Conservation (phyloP, 768 basidiomycete species). For the Amanita rimosa region DNA sequence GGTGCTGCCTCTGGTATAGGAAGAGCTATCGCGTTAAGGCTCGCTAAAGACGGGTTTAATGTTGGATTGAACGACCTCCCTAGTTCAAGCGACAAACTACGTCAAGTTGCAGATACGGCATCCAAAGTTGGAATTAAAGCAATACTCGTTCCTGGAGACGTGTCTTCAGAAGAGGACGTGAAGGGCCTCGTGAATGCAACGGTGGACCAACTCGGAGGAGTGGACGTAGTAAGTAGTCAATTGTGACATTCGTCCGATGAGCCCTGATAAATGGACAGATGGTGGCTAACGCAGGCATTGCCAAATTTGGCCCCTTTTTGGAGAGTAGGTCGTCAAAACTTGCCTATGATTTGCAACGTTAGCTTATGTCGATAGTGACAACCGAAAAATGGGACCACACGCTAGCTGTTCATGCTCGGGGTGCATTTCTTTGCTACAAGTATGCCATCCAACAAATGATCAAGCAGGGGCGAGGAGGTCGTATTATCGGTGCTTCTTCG, state of each 20-base stretch:
- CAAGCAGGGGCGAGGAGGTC: constrained; percentile 39
- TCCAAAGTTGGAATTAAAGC: constrained; percentile 15
- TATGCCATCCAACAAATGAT: constrained; percentile 52
- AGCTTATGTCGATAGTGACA: constrained; percentile 14
- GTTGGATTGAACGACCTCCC: constrained; percentile 35
- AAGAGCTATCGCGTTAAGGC: constrained; percentile 31
- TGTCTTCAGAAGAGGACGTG: constrained; percentile 30
- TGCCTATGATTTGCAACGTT: neutral
- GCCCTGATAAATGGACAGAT: constrained; percentile 15
- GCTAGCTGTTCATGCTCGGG: constrained; percentile 42
- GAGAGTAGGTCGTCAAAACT: neutral
- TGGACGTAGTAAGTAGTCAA: constrained; percentile 35
- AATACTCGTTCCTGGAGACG: constrained; percentile 21
- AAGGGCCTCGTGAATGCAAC: constrained; percentile 23
- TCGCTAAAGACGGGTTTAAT: constrained; percentile 35
- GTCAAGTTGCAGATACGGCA: constrained; percentile 17
- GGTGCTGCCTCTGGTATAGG: constrained; percentile 36
- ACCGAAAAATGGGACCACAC: constrained; percentile 27
- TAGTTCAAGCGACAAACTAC: constrained; percentile 16
- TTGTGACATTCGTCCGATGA: neutral
- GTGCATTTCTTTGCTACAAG: constrained; percentile 52
- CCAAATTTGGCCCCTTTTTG: constrained; percentile 8
- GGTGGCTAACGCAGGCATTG: constrained; percentile 35
- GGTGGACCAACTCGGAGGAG: constrained; percentile 23
- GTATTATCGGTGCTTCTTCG: constrained; percentile 39